Base-by-base conservation (phyloP, 2,329 filamentous ascomycete species). In the Calonectria ilicicola region DNA sequence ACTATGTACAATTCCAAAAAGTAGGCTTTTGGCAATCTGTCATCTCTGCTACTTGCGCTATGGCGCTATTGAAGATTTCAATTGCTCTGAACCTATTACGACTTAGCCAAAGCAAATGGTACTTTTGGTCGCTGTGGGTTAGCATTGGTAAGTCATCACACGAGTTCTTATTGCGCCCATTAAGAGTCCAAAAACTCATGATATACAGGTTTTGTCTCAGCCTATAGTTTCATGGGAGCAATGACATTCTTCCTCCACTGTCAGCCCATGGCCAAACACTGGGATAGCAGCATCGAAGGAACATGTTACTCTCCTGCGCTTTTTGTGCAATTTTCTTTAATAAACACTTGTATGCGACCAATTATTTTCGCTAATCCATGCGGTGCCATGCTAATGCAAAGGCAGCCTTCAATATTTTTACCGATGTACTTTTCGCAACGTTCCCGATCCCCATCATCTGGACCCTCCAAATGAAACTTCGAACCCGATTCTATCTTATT, bases 381-480 rank as follows among this genome's bases (percentile, higher is more conserved):
- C 46, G 10, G 14, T 46, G 2, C 2, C 12, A 7, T 8, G n/a
- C 32, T 69, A 15, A 72, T 40, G 26, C 12, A 23, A 3, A 35
- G 3, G 7, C 38, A 74, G 83, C 77, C 4, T 82, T 85, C 78
- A 86, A 86, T 68, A 86, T 87, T 46, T 80, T 82, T 10, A 86
- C 85, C n/a, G 85, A 87, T 65, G 79, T 86, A 9, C 78, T 83
- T n/a, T 85, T 87, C 42, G 85, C 85, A 0, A 81, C 84, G 1
- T 77, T 87, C 21, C 85, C 86, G 1, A 79, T 86, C 1, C 83
- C 84, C 3, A 81, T 87, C 67, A 84, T 87, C 62, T 84, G 84
- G 82, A 76, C 78, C 8, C 76, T 86, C n/a, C 82, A 86, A 67
- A 81, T 85, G 78, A 84, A 83, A 74, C 76, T 76, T n/a, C 80